Evolutionary conservation across 495 filamentous ascomycete species (phyloP).

Genomic region (Glonium stellatum): DNA sequence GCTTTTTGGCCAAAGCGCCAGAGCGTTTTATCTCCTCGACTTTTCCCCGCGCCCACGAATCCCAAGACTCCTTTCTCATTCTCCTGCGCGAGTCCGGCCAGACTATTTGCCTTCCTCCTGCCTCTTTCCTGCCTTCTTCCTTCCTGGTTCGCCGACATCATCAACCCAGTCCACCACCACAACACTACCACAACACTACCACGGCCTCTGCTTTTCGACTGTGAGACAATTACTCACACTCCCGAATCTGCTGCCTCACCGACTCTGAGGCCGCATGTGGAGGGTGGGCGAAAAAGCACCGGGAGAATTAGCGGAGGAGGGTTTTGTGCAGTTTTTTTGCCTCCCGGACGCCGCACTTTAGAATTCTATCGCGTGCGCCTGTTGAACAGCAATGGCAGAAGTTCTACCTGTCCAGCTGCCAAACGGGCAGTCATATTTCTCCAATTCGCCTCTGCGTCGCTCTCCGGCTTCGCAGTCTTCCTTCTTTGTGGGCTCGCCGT

Average conservation of each 20-base stretch:
- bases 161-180: neutral
- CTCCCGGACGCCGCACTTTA: neutral
- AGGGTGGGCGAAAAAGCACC: neutral
- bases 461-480: conserved; percentile 21
- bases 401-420: conserved; percentile 20
- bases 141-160: neutral
- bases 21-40: neutral
- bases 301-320: conserved; percentile 22
- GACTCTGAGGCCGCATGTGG: conserved; percentile 21
- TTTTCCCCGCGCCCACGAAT: neutral
- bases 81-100: neutral
- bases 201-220: neutral
- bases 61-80: neutral
- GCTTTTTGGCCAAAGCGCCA: conserved; percentile 1
- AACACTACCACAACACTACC: neutral
- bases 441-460: conserved; percentile 14
- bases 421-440: conserved; percentile 9
- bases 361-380: neutral
- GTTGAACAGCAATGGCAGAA: conserved; percentile 17
- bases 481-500: conserved; percentile 18
- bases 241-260: conserved; percentile 12
- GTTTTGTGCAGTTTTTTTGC: conserved; percentile 3
- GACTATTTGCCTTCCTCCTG: neutral
- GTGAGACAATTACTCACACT: neutral
- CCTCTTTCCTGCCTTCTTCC: neutral